A percentile compares a stretch with the other conserved stretches of the same genome.
These are phyloP conservation scores for Rugosomyces carneus DNA, from an alignment of 1,284 basidiomycete species.

Conservation along the genomic window DNA sequence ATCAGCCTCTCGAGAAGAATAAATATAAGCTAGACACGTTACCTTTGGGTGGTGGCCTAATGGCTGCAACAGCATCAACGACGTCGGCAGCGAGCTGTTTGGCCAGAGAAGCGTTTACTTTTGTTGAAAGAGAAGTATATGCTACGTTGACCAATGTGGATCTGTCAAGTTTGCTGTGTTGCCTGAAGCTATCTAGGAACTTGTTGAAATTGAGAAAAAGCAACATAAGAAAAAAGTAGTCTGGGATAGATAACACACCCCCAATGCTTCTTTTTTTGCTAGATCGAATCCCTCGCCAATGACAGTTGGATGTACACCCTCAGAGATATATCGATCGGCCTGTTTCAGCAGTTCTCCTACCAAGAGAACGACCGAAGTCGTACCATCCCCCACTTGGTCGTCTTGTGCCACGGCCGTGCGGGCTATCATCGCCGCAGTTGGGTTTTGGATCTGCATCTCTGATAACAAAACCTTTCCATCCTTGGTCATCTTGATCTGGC, in stretches of 20 bases:
- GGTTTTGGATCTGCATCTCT: conserved; percentile 99
- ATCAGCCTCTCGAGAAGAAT: background rate
- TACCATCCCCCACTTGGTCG: conserved; percentile 98
- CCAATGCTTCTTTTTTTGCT: conserved; percentile 91
- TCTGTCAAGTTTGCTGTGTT: conserved; percentile 73
- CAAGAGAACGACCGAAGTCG: conserved; percentile 94
- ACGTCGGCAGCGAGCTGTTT: conserved; percentile 88
- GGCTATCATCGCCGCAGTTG: conserved; percentile 98
- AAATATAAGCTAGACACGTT: background rate
- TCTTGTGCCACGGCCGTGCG: conserved; percentile 98
- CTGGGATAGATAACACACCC: conserved; percentile 44
- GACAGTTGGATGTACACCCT: conserved; percentile 97
- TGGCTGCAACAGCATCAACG: conserved; percentile 92
- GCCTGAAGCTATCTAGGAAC: conserved; percentile 93
- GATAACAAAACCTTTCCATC: conserved; percentile 98
- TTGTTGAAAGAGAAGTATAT: conserved; percentile 92
- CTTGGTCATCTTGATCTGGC: conserved; percentile 99
- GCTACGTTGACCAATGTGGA: conserved; percentile 91
- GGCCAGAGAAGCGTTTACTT: conserved; percentile 81
- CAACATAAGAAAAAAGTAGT: background rate
- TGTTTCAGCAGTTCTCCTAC: conserved; percentile 98
- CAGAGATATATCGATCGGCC: conserved; percentile 95
- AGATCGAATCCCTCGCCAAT: conserved; percentile 95
- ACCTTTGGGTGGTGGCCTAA: conserved; percentile 71
- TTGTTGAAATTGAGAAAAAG: conserved; percentile 30